Percentiles rank a stretch among this genome's conserved stretches.
Conservation (phyloP, 225 moss, liverwort and hornwort species). For the Rhytidiadelphus loreus region DNA sequence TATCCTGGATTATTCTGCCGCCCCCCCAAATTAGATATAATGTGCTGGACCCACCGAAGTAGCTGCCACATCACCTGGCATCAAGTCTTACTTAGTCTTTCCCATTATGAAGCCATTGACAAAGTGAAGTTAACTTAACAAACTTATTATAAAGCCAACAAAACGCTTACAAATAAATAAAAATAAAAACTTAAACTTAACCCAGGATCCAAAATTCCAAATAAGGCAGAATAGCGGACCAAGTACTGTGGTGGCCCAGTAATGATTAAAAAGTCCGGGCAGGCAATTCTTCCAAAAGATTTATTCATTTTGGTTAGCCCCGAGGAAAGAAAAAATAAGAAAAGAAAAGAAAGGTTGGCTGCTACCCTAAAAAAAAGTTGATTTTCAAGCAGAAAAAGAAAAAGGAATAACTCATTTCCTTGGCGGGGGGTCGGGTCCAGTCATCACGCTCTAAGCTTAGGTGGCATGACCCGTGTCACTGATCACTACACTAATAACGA, state of each 20-base stretch:
- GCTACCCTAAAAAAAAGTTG: background rate
- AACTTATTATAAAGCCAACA: too few relatives aligned
- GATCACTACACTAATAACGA: too few relatives aligned
- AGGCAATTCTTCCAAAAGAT: background rate
- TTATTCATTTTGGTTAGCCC: background rate
- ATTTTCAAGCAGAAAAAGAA: background rate
- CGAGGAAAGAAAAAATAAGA: background rate
- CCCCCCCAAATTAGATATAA: background rate
- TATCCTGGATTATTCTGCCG: background rate
- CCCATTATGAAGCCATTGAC: background rate
- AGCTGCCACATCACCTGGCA: slow-evolving; percentile 13
- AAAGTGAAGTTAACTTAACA: too few relatives aligned
- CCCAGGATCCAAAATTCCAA: background rate
- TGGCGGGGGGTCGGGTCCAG: background rate
- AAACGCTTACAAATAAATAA: background rate
- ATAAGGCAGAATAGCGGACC: background rate
- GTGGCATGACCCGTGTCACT: background rate
- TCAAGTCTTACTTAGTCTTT: background rate
- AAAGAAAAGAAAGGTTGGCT: too few relatives aligned
- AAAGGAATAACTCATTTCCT: background rate
- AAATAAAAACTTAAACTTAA: too few relatives aligned
- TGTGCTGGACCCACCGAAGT: slow-evolving; percentile 14
- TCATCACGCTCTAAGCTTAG: background rate
- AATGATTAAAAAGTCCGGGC: background rate
- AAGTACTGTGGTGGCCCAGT: background rate